Evolutionary conservation across 352 stramenopile species (phyloP), one percentile per base, ranked within the genome.

Genomic region (Globisporangium mamillatum): DNA sequence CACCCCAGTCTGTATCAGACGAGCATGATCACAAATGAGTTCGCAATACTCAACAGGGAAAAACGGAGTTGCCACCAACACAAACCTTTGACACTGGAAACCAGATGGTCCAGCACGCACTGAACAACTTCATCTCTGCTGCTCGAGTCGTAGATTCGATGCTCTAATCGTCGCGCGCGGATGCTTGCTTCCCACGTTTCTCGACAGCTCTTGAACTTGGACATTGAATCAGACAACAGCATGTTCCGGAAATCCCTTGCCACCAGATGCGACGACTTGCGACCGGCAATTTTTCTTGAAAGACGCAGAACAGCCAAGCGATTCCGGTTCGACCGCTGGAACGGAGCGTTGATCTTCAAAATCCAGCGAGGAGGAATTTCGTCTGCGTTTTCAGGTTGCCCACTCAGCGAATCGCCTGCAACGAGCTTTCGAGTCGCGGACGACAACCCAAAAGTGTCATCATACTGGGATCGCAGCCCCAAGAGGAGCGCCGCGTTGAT

Each of bases 391-490:
- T 24, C 25, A 24, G 18, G 4, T 25, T 14, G 25, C 25, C 36
- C 32, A 18, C 22, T 14, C 1, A 22, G 6, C 5, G 62, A 36
- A 3, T 60, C 53, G 10, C 24, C 46, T 14, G 58, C 68, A 14
- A 60, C 66, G 2, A 84, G 32, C 27, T 50, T 64, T 16, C 78
- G 77, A 4, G 78, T 72, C 34, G 36, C 69, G 1, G 76, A 75
- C 25, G 82, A 82, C 20, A 87, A 60, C 0, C 82, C 82, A 65
- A 88, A 91, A 4, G 82, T 91, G 56, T 90, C 81, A 59, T 91
- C 80, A 22, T 81, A 85, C 67, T 90, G 81, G 8, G 78, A 69
- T 24, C 82, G 74, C 16, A 92, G 63, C 32, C 75, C 78, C 9
- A 86, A 73, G 1, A 90, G n/a, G 41, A 92, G 56, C 0, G 80